Evolutionary conservation across 2,329 filamentous ascomycete genomes (phyloP).

Genomic region (Anisogramma anomala): DNA sequence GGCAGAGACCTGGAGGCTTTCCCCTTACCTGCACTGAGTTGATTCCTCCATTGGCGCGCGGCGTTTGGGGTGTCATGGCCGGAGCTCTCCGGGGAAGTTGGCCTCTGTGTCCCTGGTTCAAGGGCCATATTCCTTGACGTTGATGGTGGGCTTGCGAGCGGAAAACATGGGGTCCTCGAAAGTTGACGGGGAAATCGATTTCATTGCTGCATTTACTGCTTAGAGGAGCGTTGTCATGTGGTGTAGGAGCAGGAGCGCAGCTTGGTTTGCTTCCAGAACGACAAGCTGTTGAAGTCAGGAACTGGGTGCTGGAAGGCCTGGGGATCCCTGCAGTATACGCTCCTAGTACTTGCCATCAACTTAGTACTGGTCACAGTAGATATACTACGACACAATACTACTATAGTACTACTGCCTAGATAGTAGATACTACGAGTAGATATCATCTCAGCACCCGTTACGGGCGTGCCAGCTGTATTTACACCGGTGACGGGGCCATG

Average conservation of each 20-base stretch:
- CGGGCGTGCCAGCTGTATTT: no score
- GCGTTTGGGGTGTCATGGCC: constrained; percentile 64
- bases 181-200: constrained; percentile 4
- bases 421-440: no score
- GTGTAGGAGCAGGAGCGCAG: background rate
- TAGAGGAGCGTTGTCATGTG: constrained; percentile 5
- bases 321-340: no score
- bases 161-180: constrained; percentile 15
- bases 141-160: constrained; percentile 10
- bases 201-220: constrained; percentile 11
- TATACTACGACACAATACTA: no score
- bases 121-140: constrained; percentile 42
- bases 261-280: background rate
- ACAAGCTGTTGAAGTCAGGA: background rate
- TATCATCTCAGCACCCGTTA: no score
- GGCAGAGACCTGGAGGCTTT: background rate
- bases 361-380: no score
- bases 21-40: constrained; percentile 61
- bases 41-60: constrained; percentile 64
- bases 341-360: no score
- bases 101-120: constrained; percentile 47
- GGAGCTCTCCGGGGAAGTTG: constrained; percentile 69
- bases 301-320: no score
- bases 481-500: no score
- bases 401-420: no score